Evolutionary conservation across 164 flowering plant species (phyloP).

Genomic region (Nelumbo lutea): DNA sequence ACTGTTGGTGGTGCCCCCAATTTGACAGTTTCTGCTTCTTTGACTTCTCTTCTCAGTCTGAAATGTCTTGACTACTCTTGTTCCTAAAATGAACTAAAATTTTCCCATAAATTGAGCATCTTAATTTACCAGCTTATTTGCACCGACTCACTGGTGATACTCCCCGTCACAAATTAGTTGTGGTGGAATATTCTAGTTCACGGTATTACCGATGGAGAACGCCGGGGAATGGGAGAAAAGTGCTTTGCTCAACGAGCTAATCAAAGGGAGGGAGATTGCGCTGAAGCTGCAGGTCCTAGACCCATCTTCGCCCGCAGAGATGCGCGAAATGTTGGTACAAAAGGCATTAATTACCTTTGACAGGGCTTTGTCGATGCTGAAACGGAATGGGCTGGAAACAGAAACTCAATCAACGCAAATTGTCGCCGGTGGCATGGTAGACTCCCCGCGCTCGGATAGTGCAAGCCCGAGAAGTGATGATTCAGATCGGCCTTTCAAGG

Average conservation of each 20-base stretch:
- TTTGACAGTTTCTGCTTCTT: too few species aligned
- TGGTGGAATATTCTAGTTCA: too few species aligned
- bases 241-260: slow-evolving; percentile 48
- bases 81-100: too few species aligned
- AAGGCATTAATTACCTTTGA: slow-evolving; percentile 40
- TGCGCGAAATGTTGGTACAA: slow-evolving; percentile 23
- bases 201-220: slow-evolving; percentile 22
- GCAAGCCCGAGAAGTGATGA: slow-evolving; percentile 49
- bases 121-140: not conserved
- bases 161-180: too few species aligned
- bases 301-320: slow-evolving; percentile 28
- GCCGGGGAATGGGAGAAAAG: slow-evolving; percentile 27
- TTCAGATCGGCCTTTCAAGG: slow-evolving; percentile 33
- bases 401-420: not conserved
- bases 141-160: not conserved
- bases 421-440: slow-evolving; percentile 10
- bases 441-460: slow-evolving; percentile 33
- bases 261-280: slow-evolving; percentile 42
- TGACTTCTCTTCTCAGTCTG: too few species aligned
- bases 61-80: not conserved
- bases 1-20: too few species aligned
- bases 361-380: slow-evolving; percentile 39
- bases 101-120: not conserved
- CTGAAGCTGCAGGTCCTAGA: slow-evolving; percentile 41
- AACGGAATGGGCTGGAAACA: not conserved